phyloP scores from a whole-genome alignment of 495 filamentous ascomycete species.

The Talaromyces ruber region DNA sequence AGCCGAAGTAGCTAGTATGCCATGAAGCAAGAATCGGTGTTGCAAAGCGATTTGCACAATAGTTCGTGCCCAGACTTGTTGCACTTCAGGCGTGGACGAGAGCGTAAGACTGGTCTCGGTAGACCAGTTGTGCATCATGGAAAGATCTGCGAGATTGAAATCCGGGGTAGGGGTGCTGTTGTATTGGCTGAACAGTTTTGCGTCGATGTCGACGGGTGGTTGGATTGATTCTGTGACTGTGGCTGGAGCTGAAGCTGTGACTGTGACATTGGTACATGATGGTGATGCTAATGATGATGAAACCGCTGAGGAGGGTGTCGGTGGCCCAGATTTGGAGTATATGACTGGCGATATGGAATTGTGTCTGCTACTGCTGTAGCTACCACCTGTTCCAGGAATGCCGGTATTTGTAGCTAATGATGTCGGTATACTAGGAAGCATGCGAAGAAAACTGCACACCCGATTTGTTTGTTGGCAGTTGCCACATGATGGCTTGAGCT shows the following conservation, averaged over 20 bases:
- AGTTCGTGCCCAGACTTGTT: conserved; percentile 22
- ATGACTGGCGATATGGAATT: not conserved
- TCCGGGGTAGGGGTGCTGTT: conserved; percentile 63
- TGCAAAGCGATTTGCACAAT: conserved; percentile 22
- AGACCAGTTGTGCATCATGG: conserved; percentile 28
- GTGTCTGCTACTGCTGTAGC: not conserved
- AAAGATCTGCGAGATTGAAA: conserved; percentile 48
- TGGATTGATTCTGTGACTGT: not conserved
- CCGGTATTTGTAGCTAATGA: not conserved
- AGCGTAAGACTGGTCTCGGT: conserved; percentile 29
- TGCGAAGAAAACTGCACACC: not conserved
- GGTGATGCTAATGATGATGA: not conserved
- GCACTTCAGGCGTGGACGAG: conserved; percentile 18
- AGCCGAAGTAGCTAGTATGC: conserved; percentile 26
- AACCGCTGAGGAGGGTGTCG: not conserved
- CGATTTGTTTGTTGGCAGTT: conserved; percentile 10
- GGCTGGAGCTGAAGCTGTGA: not conserved
- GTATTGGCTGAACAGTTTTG: not conserved
- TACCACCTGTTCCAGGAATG: not conserved
- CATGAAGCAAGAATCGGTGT: conserved; percentile 22
- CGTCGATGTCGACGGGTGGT: not conserved
- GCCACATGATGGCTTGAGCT: conserved; percentile 12
- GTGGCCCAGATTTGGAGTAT: not conserved
- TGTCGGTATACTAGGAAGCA: conserved; percentile 1
- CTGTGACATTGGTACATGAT: not conserved